These are phyloP conservation scores for Monosporozyma siamensis DNA, from an alignment of 805 yeast genomes.

Conservation along the genomic window DNA sequence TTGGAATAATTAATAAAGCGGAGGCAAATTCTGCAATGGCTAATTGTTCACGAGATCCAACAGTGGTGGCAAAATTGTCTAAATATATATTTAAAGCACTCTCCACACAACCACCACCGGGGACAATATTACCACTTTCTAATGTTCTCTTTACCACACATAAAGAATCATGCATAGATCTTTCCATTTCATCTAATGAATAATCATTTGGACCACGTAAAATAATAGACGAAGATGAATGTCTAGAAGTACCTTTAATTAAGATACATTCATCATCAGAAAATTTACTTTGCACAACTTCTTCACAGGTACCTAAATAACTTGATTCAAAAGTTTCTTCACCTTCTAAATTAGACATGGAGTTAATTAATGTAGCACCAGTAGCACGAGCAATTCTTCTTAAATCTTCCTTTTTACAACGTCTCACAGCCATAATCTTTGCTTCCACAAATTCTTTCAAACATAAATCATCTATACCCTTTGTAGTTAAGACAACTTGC, in stretches of 20 bases:
- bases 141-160: conserved; percentile 92
- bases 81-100: conserved; percentile 88
- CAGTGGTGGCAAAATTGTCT: conserved; percentile 95
- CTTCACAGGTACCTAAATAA: conserved; percentile 81
- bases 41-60: conserved; percentile 93
- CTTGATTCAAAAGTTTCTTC: conserved; percentile 84
- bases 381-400: conserved; percentile 96
- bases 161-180: conserved; percentile 90
- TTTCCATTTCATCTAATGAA: conserved; percentile 95
- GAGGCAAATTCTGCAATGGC: conserved; percentile 97
- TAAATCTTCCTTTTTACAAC: conserved; percentile 94
- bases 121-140: conserved; percentile 89
- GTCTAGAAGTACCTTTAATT: conserved; percentile 81
- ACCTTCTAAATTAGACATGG: conserved; percentile 90
- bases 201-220: conserved; percentile 94
- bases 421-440: conserved; percentile 89
- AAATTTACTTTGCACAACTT: conserved; percentile 80
- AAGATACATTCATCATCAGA: conserved; percentile 96
- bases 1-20: conserved; percentile 85
- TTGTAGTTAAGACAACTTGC: conserved; percentile 83
- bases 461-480: conserved; percentile 90
- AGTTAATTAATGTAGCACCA: conserved; percentile 83
- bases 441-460: conserved; percentile 85
- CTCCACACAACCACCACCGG: conserved; percentile 99
- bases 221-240: conserved; percentile 83